Conservation (phyloP, 1,284 basidiomycete genomes). For the Cryptococcus hybrid region DNA sequence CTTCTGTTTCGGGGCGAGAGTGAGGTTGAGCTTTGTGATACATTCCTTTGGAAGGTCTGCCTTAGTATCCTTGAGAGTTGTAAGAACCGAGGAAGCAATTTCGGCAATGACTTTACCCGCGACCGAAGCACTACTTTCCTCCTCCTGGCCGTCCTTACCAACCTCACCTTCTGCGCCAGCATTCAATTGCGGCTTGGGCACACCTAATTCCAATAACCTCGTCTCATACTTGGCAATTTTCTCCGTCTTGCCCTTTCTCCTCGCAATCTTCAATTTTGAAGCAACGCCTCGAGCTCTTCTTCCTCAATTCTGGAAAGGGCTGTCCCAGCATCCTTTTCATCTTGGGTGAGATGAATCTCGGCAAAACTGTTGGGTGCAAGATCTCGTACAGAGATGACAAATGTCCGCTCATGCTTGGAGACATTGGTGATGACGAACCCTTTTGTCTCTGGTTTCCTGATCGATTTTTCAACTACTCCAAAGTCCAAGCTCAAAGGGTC, state of each 20-base stretch:
- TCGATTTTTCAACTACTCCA: slow-evolving; percentile 25
- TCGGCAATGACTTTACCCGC: background rate
- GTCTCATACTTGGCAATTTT: slow-evolving; percentile 55
- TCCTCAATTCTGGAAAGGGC: slow-evolving; percentile 53
- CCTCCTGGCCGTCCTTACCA: slow-evolving; percentile 9
- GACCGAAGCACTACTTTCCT: background rate
- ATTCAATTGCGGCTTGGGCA: slow-evolving; percentile 25
- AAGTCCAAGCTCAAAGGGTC: slow-evolving; percentile 48
- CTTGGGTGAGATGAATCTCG: slow-evolving; percentile 25
- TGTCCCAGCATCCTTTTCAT: slow-evolving; percentile 44
- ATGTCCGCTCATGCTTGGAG: slow-evolving; percentile 50
- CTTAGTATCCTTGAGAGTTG: background rate
- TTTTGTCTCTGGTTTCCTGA: slow-evolving; percentile 14
- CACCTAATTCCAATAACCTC: slow-evolving; percentile 51
- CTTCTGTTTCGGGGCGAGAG: slow-evolving; percentile 43
- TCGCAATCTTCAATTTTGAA: slow-evolving; percentile 56
- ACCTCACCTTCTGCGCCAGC: slow-evolving; percentile 1
- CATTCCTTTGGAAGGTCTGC: background rate
- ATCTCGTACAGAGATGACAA: slow-evolving; percentile 41
- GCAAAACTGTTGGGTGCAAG: slow-evolving; percentile 8
- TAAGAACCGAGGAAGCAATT: background rate
- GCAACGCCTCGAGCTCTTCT: slow-evolving; percentile 54
- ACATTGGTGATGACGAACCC: slow-evolving; percentile 52
- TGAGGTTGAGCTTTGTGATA: slow-evolving; percentile 20
- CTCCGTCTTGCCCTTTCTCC: slow-evolving; percentile 53